A percentile compares a stretch with the other conserved stretches of the same genome.
Evolutionary conservation across 345 rosid species (phyloP).

Genomic region (Firmiana major): DNA sequence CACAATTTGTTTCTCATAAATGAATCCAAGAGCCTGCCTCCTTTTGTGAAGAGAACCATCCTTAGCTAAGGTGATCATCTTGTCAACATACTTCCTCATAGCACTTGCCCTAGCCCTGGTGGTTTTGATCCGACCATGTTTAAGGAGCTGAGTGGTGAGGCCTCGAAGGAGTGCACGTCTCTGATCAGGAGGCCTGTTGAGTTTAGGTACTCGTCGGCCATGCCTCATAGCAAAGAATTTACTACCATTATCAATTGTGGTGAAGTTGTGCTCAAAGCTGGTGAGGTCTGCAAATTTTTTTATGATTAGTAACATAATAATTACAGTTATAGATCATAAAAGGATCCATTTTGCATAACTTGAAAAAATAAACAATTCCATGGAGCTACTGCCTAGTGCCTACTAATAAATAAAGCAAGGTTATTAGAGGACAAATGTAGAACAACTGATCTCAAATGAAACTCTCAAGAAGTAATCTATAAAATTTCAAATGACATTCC

Average conservation of each 20-base stretch:
- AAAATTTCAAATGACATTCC: neutral
- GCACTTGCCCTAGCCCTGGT: conserved; percentile 89
- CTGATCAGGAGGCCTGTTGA: conserved; percentile 92
- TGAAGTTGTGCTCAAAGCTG: conserved; percentile 45
- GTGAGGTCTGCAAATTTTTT: conserved; percentile 32
- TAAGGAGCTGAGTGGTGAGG: conserved; percentile 89
- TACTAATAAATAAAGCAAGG: neutral
- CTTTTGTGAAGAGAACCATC: conserved; percentile 88
- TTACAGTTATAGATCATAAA: neutral
- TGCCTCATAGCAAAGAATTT: conserved; percentile 86
- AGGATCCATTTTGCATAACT: neutral
- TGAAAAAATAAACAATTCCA: neutral
- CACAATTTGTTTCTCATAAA: conserved; percentile 91
- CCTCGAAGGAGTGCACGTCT: conserved; percentile 78
- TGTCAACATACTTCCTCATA: conserved; percentile 80
- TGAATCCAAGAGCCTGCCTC: conserved; percentile 80
- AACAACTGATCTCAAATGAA: neutral
- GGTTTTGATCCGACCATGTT: conserved; percentile 85
- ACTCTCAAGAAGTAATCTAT: neutral
- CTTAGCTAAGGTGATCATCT: conserved; percentile 88
- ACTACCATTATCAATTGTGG: conserved; percentile 45
- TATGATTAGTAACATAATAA: neutral
- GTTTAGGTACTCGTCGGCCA: conserved; percentile 79
- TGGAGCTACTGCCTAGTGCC: neutral
- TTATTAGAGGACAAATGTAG: neutral